A percentile compares a stretch with the other conserved stretches of the same genome.
phyloP scores from a whole-genome alignment of 2,329 filamentous ascomycete species.

The Aspergillus bombycis region DNA sequence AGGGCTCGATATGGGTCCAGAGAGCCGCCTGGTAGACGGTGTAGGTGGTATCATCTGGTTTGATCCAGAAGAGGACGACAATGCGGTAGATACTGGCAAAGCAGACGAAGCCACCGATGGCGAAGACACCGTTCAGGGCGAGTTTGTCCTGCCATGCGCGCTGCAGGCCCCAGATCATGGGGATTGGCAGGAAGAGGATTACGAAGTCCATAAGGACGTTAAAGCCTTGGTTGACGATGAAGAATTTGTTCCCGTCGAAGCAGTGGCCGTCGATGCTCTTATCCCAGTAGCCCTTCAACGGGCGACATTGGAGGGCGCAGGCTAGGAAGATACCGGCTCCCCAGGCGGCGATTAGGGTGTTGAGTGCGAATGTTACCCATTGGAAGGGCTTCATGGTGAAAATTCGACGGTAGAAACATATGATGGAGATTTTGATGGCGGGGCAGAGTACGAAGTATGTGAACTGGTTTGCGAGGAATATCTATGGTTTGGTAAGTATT shows the following conservation, averaged over 20 bases:
- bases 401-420: conserved; percentile 40
- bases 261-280: conserved; percentile 29
- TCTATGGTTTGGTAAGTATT: conserved; percentile 22
- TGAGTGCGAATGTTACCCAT: conserved; percentile 28
- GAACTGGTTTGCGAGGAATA: conserved; percentile 40
- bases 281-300: conserved; percentile 36
- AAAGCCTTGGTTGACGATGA: conserved; percentile 39
- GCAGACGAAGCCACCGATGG: conserved; percentile 37
- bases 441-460: conserved; percentile 38
- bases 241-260: conserved; percentile 31
- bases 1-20: conserved; percentile 41
- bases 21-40: conserved; percentile 38
- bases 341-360: conserved; percentile 33
- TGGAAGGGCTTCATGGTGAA: conserved; percentile 36
- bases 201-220: conserved; percentile 39
- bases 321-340: conserved; percentile 34
- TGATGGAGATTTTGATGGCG: conserved; percentile 37
- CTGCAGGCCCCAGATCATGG: conserved; percentile 40
- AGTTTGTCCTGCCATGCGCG: conserved; percentile 40
- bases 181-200: conserved; percentile 35
- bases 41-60: conserved; percentile 33
- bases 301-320: conserved; percentile 37
- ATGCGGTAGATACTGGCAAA: conserved; percentile 42
- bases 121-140: conserved; percentile 37
- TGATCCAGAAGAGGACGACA: conserved; percentile 38